Percentiles rank a stretch among this genome's conserved stretches.
Evolutionary conservation across 1,139 yeast species (phyloP).

Genomic region (Sugiyamaella sp.): DNA sequence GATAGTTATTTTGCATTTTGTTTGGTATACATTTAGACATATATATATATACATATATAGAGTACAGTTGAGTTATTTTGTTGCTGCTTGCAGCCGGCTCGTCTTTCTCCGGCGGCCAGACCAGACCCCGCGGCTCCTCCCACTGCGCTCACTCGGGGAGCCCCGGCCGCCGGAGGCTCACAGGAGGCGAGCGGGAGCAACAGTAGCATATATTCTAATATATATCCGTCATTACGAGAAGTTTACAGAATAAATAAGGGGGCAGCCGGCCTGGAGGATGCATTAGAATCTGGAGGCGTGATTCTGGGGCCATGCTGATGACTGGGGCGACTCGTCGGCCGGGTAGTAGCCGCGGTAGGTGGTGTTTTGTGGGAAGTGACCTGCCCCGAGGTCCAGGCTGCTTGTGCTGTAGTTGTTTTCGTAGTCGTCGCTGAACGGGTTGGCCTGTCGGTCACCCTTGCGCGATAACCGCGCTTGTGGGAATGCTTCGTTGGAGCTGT

Average conservation of each 20-base stretch:
- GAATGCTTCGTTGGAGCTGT: constrained; percentile 26
- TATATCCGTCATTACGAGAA: neutral
- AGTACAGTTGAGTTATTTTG: constrained; percentile 4
- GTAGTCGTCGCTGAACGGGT: constrained; percentile 21
- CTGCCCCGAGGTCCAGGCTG: constrained; percentile 18
- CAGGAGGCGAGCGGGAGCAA: neutral
- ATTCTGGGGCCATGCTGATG: constrained; percentile 14
- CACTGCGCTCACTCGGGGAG: neutral
- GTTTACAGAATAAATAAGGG: neutral
- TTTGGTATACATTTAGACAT: too few relatives aligned
- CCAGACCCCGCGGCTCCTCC: neutral
- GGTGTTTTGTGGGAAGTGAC: constrained; percentile 26
- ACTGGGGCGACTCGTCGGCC: constrained; percentile 22
- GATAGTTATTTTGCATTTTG: neutral
- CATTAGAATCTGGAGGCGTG: constrained; percentile 20
- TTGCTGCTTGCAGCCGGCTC: constrained; percentile 3
- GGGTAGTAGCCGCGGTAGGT: constrained; percentile 30
- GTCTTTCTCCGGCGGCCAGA: neutral
- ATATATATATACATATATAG: neutral
- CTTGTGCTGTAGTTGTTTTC: constrained; percentile 21
- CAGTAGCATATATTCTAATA: neutral
- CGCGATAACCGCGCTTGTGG: constrained; percentile 34
- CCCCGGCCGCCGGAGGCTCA: constrained; percentile 2
- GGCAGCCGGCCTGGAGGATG: neutral
- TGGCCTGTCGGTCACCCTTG: constrained; percentile 20